Base-by-base conservation (phyloP, 164 flowering plant genomes). In the Piper longum region DNA sequence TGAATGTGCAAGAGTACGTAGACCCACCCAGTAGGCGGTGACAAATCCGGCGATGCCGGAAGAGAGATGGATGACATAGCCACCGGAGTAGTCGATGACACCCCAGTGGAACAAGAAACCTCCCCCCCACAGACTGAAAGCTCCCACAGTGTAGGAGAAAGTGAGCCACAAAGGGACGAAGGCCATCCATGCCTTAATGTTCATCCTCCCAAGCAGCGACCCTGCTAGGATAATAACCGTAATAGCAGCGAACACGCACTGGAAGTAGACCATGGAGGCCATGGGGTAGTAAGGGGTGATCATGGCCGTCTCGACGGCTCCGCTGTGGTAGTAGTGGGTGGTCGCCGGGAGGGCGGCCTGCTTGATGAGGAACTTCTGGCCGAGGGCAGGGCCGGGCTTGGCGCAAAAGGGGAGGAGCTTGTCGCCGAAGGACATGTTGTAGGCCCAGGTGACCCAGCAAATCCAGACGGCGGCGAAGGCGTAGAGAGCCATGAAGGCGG, bases 401-500 rank as follows among this genome's bases (percentile, higher is more conserved):
- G 65, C 70, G 65, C 70, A 67, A 48, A 67, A 67, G 56, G 71
- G 71, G 14, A 69, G 67, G 41, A 69, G 71, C 63, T 52, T 18
- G 55, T 69, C 63, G 12, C 71, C 71, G 41, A 68, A 68, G 44
- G 71, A 68, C 66, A 68, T 62, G 54, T 63, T 62, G 59, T 68
- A 68, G 0, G 66, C 71, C 71, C 71, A 69, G 2, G 63, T 59
- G 19, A 69, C 66, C 71, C 71, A 69, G 41, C 71, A 69, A 2
- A 69, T 18, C 63, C 62, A 63, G 42, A 69, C 71, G 3, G 71
- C 71, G 5, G 71, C 71, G 12, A 63, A 69, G 63, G 71, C 71
- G 57, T 69, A 69, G 40, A 69, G 63, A 18, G 67, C 71, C 71
- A 69, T 69, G 71, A 69, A 69, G 4, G 71, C 71, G 8, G 71